Evolutionary conservation across 2,329 filamentous ascomycete species (phyloP), one percentile per base, ranked within the genome.

Genomic region (Tolypocladium amazonense): DNA sequence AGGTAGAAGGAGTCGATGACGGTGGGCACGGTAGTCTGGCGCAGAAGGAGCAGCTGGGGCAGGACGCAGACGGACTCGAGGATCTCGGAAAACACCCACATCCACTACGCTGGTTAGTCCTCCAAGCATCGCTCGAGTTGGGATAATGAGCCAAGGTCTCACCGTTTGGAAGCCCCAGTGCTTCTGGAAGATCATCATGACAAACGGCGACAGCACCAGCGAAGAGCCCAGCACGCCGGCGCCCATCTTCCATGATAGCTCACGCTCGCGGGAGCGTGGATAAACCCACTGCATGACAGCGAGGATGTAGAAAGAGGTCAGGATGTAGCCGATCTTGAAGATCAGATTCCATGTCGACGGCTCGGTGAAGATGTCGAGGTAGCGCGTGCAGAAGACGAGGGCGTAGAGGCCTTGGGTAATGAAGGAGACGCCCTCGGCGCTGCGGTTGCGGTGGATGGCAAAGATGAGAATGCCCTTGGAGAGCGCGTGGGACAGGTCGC

Each of bases 1-100:
- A 97, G 88, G 74, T 97, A 97, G 76, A 89, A 96, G n/a, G 90
- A 96, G 72, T 96, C 90, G 75, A 97, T 92, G 55, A 97, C 93
- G 56, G 93, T 97, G 0, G 93, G 93, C 0, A 97, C 91, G 33
- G 87, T 92, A n/a, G 93, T 97, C 73, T 97, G 92, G 61, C 93
- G 89, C 18, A 97, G 85, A 52, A 97, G 86, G 7, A 97, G 83
- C 1, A 97, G 86, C 72, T 97, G 93, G 0, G 93, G 93, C 25
- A 97, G 85, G 39, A 97, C 85, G 72, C 89, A 94, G 62, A 95
- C 85, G 39, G 91, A 93, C 76, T 97, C 93, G 69, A 97, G 88
- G 65, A 96, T 88, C 66, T 94, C 87, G 38, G 90, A 96, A 76
- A 97, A 96, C 60, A 87, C 83, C 89, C 90, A 95, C 63, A 90